phyloP scores from a whole-genome alignment of 75 land plant species.

The Ceratopteris richardii region DNA sequence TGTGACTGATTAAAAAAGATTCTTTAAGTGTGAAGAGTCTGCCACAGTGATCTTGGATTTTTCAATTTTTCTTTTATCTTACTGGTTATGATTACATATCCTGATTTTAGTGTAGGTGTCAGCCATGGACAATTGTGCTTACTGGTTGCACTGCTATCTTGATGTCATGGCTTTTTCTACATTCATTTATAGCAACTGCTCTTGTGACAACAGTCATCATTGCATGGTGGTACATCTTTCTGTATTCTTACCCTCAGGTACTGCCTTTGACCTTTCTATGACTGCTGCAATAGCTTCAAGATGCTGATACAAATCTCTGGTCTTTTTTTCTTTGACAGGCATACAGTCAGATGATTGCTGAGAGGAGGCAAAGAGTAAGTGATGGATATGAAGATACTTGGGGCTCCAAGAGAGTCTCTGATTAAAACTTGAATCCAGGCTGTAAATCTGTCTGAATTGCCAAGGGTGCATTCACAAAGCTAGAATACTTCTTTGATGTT shows the following conservation, averaged over 20 bases:
- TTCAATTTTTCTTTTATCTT: no score
- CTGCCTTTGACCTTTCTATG: slow-evolving; percentile 7
- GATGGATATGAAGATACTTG: slow-evolving; percentile 75
- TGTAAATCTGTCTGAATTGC: no score
- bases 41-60: no score
- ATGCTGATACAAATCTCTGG: slow-evolving; percentile 2
- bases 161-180: slow-evolving; percentile 55
- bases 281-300: not conserved
- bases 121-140: slow-evolving; percentile 84
- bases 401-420: slow-evolving; percentile 17
- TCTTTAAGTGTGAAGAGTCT: no score
- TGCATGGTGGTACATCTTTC: slow-evolving; percentile 89
- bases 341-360: slow-evolving; percentile 74
- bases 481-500: no score
- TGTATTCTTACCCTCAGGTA: slow-evolving; percentile 92
- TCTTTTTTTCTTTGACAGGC: slow-evolving; percentile 27
- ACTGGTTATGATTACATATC: no score
- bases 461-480: no score
- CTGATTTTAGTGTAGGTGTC: slow-evolving; percentile 59
- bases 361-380: slow-evolving; percentile 50
- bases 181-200: slow-evolving; percentile 41
- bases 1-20: no score
- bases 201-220: slow-evolving; percentile 31
- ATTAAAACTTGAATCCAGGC: no score
- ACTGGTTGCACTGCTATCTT: slow-evolving; percentile 47